Percentiles rank a stretch among this genome's conserved stretches.
Conservation (phyloP, 2,329 filamentous ascomycete species). For the Ophiosphaerella korrae region DNA sequence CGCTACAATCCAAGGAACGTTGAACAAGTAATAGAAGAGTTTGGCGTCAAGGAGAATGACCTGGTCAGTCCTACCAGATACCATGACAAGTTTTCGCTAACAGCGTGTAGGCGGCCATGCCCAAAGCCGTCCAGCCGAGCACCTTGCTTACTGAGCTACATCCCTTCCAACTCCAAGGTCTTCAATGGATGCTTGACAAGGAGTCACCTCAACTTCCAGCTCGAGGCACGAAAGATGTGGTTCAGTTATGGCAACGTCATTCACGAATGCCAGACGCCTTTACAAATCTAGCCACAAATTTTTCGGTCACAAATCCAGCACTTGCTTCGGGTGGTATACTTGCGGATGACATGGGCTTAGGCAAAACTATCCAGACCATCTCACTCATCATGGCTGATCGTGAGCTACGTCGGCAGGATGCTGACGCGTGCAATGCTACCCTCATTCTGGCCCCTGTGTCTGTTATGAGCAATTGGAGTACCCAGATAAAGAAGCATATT, state of each 20-base stretch:
- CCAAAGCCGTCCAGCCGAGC: constrained; percentile 71
- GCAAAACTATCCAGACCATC: constrained; percentile 87
- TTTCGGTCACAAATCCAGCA: constrained; percentile 63
- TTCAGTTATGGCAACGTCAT: constrained; percentile 77
- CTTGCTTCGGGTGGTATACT: constrained; percentile 82
- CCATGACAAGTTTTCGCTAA: constrained; percentile 10
- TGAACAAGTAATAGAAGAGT: constrained; percentile 68
- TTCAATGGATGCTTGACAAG: constrained; percentile 80
- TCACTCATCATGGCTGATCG: constrained; percentile 71
- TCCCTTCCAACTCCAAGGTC: constrained; percentile 77
- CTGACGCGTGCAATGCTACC: constrained; percentile 59
- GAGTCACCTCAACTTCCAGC: constrained; percentile 72
- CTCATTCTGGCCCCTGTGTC: constrained; percentile 81
- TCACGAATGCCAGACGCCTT: constrained; percentile 52
- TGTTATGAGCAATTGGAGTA: constrained; percentile 90
- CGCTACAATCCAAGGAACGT: constrained; percentile 69
- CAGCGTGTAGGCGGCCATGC: constrained; percentile 62
- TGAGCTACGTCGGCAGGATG: constrained; percentile 25
- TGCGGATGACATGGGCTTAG: constrained; percentile 91
- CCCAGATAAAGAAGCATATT: constrained; percentile 77
- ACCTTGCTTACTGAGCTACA: constrained; percentile 70
- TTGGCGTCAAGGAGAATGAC: constrained; percentile 72
- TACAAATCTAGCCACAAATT: constrained; percentile 74
- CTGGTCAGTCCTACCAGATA: constrained; percentile 47
- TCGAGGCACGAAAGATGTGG: constrained; percentile 62